Base-by-base conservation (phyloP, 164 flowering plant species). In the Buxus sempervirens region DNA sequence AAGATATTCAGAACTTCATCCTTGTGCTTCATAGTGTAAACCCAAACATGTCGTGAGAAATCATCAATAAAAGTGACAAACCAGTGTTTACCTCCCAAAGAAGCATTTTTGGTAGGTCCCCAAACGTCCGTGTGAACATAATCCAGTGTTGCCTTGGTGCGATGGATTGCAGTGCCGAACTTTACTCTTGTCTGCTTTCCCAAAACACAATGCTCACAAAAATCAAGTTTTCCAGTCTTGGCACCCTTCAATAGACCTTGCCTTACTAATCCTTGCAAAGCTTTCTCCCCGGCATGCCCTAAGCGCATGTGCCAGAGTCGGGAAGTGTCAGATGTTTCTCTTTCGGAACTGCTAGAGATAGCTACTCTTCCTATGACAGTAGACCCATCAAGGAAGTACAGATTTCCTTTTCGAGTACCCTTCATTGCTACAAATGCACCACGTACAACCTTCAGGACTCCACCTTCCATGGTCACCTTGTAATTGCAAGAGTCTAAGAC, bases 231-330 rank as follows among this genome's bases (percentile, higher is more conserved):
- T 9, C 57, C 4, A 22, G 57, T 28, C 18, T 65, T 65, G 20
- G 62, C 67, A 15, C 71, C 71, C n/a, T 67, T 72, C 21, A 72
- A n/a, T 18, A 72, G 36, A 4, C 69, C 41, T 66, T 66, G 63
- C 23, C n/a, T 12, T 8, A 57, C 16, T 24, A 71, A 26, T 5
- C 55, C 27, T 63, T 71, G 24, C 58, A 71, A 63, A 7, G 63
- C 24, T 19, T 71, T 71, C 19, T 64, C 68, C 2, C 68, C 63
- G 9, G 73, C 54, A 70, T 64, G 73, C 54, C 62, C 57, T 9
- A 71, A 19, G 27, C 56, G 25, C 75, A 72, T 72, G 41, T 67
- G 75, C 66, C 76, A 67, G 13, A 54, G 32, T 15, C 54, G 53
- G 19, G 70, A 26, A 9, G 65, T 23, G 0, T 72, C 32, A 57